Percentiles rank a stretch among this genome's conserved stretches.
Evolutionary conservation across 1,139 yeast species (phyloP).

Genomic region (Blastobotrys malaysiensis): DNA sequence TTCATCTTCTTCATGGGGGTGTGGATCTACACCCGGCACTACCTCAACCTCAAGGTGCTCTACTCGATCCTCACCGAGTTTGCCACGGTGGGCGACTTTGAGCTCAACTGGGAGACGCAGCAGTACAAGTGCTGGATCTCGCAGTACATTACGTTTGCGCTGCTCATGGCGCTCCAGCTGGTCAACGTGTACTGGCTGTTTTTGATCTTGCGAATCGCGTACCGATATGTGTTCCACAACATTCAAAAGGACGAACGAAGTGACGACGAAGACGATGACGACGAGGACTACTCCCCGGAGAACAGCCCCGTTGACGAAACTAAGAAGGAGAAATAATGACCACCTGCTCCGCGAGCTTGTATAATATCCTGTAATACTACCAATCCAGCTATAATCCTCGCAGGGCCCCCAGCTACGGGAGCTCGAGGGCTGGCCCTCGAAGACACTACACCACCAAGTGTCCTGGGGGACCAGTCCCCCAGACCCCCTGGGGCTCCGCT

Average conservation of each 20-base stretch:
- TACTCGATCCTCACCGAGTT: constrained; percentile 90
- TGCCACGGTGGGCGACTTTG: constrained; percentile 73
- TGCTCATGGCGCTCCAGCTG: constrained; percentile 74
- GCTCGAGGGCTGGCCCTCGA: too few species aligned
- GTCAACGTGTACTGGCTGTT: constrained; percentile 86
- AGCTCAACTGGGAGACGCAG: constrained; percentile 81
- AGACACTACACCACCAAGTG: too few species aligned
- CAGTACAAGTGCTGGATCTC: constrained; percentile 97
- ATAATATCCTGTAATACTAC: constrained; percentile 2
- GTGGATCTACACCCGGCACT: constrained; percentile 91
- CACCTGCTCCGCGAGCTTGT: constrained; percentile 1
- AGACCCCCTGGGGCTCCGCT: too few species aligned
- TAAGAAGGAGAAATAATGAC: constrained; percentile 14
- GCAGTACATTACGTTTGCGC: constrained; percentile 76
- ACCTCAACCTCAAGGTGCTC: constrained; percentile 68
- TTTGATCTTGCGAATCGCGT: constrained; percentile 71
- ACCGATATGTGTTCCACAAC: constrained; percentile 54
- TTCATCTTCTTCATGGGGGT: constrained; percentile 59
- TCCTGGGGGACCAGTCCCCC: too few species aligned
- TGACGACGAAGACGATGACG: constrained; percentile 69
- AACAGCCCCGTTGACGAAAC: constrained; percentile 5
- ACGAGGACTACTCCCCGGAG: constrained; percentile 25
- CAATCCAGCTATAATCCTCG: too few species aligned
- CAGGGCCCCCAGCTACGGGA: too few species aligned
- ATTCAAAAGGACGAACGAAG: constrained; percentile 80